Percentiles rank a stretch among this genome's conserved stretches.
These are phyloP conservation scores for Pyrus bretschneideri DNA, from an alignment of 306 rosid species.

Conservation along the genomic window DNA sequence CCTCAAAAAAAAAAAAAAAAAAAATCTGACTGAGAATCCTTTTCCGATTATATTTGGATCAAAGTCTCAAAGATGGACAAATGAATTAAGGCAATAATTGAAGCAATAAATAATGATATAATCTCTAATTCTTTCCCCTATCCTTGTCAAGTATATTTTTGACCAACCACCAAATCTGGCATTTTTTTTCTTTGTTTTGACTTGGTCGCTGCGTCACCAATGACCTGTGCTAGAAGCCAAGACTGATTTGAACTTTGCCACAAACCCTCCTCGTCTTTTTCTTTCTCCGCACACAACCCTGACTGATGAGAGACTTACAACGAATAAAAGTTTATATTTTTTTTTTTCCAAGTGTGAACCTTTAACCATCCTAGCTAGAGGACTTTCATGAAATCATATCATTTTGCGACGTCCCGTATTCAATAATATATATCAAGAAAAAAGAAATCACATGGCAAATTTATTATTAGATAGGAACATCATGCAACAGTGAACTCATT, in stretches of 20 bases:
- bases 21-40: too few species aligned
- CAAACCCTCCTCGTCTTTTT: neutral
- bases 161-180: neutral
- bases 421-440: too few species aligned
- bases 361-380: neutral
- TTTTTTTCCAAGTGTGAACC: neutral
- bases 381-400: too few species aligned
- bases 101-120: neutral
- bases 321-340: neutral
- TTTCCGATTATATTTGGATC: neutral
- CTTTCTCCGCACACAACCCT: neutral
- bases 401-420: too few species aligned
- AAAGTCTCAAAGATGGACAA: conserved; percentile 6
- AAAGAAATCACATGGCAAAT: too few species aligned
- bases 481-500: too few species aligned
- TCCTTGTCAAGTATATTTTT: neutral
- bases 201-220: conserved; percentile 1
- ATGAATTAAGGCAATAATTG: neutral
- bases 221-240: neutral
- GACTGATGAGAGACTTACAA: neutral
- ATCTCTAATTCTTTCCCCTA: neutral
- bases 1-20: too few species aligned
- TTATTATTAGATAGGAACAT: too few species aligned
- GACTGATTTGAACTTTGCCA: neutral
- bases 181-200: neutral